Percentiles rank a stretch among this genome's conserved stretches.
These are phyloP conservation scores for Keqinozyma sinolaborantium DNA, from an alignment of 1,139 yeast species.

Conservation along the genomic window DNA sequence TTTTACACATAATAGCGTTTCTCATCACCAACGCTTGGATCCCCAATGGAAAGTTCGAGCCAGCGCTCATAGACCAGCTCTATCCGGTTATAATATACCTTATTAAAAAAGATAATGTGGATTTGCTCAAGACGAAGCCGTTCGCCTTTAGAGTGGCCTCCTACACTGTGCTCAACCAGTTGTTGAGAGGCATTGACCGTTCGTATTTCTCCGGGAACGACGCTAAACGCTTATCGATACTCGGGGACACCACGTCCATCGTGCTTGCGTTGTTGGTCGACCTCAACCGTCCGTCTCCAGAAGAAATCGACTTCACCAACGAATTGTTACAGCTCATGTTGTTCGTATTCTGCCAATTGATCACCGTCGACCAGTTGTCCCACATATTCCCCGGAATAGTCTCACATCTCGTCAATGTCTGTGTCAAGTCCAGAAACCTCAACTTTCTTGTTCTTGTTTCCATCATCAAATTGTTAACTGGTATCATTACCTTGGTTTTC, in stretches of 20 bases:
- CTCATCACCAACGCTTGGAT: conserved; percentile 30
- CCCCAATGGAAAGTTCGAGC: conserved; percentile 17
- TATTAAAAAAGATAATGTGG: conserved; percentile 11
- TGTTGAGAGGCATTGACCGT: conserved; percentile 2
- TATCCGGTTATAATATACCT: conserved; percentile 31
- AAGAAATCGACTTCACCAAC: conserved; percentile 13
- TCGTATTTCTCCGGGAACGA: conserved; percentile 5
- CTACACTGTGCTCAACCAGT: conserved; percentile 4
- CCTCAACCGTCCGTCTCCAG: conserved; percentile 10
- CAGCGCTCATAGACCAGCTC: conserved; percentile 30
- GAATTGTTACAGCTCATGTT: conserved; percentile 13
- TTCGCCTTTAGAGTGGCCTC: conserved; percentile 19
- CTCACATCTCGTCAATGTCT: conserved; percentile 30
- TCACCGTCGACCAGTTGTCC: conserved; percentile 29
- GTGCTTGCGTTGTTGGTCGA: conserved; percentile 6
- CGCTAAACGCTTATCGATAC: conserved; percentile 8
- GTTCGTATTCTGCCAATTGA: conserved; percentile 11
- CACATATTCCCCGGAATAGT: conserved; percentile 39
- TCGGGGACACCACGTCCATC: conserved; percentile 11
- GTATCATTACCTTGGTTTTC: conserved; percentile 23
- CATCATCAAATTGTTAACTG: conserved; percentile 19
- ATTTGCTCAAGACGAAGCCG: conserved; percentile 6
- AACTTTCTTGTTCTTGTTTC: conserved; percentile 21
- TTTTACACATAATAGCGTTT: conserved; percentile 27
- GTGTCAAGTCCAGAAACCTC: conserved; percentile 17